Evolutionary conservation across 176 grass and related monocot genomes (phyloP), one percentile per base, ranked within the genome.

Genomic region (Ensete ventricosum): DNA sequence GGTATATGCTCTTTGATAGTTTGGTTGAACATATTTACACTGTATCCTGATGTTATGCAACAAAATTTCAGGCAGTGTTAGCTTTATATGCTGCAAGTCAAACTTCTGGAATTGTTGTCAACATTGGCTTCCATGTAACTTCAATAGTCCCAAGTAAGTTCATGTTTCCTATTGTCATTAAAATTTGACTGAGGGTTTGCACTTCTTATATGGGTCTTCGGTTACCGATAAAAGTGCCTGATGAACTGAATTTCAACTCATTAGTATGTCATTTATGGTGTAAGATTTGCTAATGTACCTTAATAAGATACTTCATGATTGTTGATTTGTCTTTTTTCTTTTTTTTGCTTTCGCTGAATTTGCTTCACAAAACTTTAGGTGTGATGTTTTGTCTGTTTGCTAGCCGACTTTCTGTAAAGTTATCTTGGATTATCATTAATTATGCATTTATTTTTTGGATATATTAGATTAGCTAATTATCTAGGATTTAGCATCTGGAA

Each of bases 81-180:
- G 82, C 90, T 87, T 82, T 98, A 73, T 93, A 91, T 87, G 87
- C 94, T 82, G 84, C 90, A 82, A 91, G 77, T 84, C 76, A 72
- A 48, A 91, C 84, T 48, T 98, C 94, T 66, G 90, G 94, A 54
- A 91, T 98, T 67, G 84, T 98, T 83, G 86, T 98, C 72, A 90
- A 98, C 82, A 85, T 98, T 87, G 94, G 94, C 74, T 98, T 98
- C 78, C 86, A 98, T 82, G 55, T 64, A 50, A 98, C 94, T 21
- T 91, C 86, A 54, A 25, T 98, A 70, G 90, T 93, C 72, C 95
- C 95, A 54, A 86, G 95, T 98, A 80, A 85, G 88, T 84, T 76
- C 71, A 71, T 78, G 51, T 20, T 12, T 48, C 34, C 7, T 11
- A 16, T 21, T 76, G 13, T 49, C 9, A 62, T 49, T 9, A 2